Base-by-base conservation (phyloP, 257 asterid genomes). In the Paraleonurus japonicus region DNA sequence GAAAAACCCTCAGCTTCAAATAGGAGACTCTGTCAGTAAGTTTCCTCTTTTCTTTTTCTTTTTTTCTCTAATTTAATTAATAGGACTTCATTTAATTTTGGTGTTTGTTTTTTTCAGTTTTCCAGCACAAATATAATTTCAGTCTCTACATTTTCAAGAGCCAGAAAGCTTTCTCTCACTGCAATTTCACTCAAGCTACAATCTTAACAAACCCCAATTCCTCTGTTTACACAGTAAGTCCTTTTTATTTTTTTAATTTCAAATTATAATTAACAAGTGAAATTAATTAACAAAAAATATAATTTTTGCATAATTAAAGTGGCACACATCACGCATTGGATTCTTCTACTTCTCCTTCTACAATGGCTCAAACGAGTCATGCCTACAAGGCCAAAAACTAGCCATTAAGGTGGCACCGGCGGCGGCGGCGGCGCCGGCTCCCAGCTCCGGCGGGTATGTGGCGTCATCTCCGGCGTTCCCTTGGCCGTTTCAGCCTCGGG, bases 1-100 rank as follows among this genome's bases (percentile, higher is more conserved):
- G 98, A 86, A 81, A 65, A 89, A 94, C 19, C 95, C 98, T 61
- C 81, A 66, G 37, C 84, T 87, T 72, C 92, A 86, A 64, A 80
- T 91, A 20, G 96, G 92, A 54, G 98, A 91, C 70, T 75, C 89
- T 75, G 93, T 94, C 80, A 78, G 99, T 94, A 85, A 89, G 93
- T 81, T 5, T 33, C 45, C 59, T 15, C 45, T 47, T 28, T 60
- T 45, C 0, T 4, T 22, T 7, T 17, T 23, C 45, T 8, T 19
- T 9, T 0, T 0, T 33, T 35, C 7, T 7, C 2, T 35, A 35
- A 33, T 1, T 0, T 19, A 7, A n/a, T 48, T 23, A n/a, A 28
- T 45, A 2, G 5, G 30, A 5, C 43, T 64, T 58, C 41, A n/a
- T 43, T 74, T 55, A 41, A 48, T 59, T 27, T 63, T 62, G 19